Evolutionary conservation across 192 early-diverging fungal species (phyloP).

Genomic region (Borealophlyctis nickersoniae): DNA sequence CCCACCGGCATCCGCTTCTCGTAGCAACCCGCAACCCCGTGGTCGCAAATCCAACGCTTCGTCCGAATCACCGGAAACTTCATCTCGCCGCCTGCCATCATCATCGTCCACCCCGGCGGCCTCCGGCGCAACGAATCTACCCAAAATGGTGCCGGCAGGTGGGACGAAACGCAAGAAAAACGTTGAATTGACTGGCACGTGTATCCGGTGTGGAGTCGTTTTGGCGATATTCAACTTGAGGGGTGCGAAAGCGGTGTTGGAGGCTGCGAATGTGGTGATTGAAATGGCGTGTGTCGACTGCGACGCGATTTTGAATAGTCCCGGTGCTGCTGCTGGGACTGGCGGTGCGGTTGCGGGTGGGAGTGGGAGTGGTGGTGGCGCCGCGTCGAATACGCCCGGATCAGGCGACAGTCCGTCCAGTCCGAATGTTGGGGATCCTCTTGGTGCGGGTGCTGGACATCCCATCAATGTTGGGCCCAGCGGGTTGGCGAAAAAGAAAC

Average conservation of each 20-base stretch:
- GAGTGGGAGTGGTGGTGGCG: too few relatives aligned
- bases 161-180: constrained; percentile 14
- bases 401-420: too few relatives aligned
- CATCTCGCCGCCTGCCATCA: too few relatives aligned
- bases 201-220: neutral
- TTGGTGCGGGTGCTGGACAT: neutral
- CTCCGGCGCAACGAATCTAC: too few relatives aligned
- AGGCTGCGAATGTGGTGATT: neutral
- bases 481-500: constrained; percentile 7
- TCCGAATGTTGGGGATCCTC: too few relatives aligned
- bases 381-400: too few relatives aligned
- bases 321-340: neutral
- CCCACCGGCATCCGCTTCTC: too few relatives aligned
- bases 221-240: constrained; percentile 20
- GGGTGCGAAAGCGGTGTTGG: constrained; percentile 4
- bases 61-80: too few relatives aligned
- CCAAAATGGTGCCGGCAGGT: neutral
- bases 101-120: too few relatives aligned
- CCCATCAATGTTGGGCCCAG: constrained; percentile 3
- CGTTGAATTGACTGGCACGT: constrained; percentile 6
- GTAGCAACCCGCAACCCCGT: too few relatives aligned
- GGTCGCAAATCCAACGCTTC: too few relatives aligned
- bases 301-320: neutral
- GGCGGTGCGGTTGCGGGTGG: neutral
- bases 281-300: neutral